phyloP scores from a whole-genome alignment of 2,329 filamentous ascomycete species.

The Xylariaceae sp. region DNA sequence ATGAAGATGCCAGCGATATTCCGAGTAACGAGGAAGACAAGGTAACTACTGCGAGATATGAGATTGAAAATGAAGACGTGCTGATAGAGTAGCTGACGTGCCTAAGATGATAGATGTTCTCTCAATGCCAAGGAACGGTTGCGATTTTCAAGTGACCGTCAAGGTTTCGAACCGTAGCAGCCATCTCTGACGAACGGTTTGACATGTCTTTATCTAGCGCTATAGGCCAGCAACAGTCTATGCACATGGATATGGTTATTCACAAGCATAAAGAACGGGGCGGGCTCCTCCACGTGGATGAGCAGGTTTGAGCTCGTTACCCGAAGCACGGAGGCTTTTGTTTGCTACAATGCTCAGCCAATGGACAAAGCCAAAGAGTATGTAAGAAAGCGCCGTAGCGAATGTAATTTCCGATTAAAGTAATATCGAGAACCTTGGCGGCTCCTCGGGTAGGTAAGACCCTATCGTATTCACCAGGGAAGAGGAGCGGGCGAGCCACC shows the following conservation, averaged over 20 bases:
- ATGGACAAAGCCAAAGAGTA: not conserved
- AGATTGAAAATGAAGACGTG: too few relatives aligned
- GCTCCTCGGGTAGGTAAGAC: not conserved
- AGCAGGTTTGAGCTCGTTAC: slow-evolving; percentile 43
- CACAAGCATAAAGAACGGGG: not conserved
- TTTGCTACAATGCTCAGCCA: not conserved
- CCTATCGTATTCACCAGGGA: too few relatives aligned
- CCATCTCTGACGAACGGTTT: not conserved
- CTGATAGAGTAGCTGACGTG: not conserved
- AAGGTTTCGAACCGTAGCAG: slow-evolving; percentile 6
- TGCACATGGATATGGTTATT: not conserved
- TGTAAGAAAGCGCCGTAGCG: not conserved
- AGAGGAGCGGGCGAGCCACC: not conserved
- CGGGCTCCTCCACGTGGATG: slow-evolving; percentile 21
- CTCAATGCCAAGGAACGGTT: not conserved
- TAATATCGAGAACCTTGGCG: slow-evolving; percentile 22
- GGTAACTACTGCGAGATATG: too few relatives aligned
- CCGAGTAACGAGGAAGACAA: not conserved
- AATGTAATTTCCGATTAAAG: not conserved
- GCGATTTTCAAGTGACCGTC: slow-evolving; percentile 3
- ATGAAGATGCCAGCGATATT: too few relatives aligned
- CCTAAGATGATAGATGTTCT: not conserved
- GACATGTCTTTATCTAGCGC: not conserved
- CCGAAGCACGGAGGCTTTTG: slow-evolving; percentile 10
- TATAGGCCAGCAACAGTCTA: not conserved